Conservation (phyloP, 495 filamentous ascomycete genomes). For the Amorphotheca resinae region DNA sequence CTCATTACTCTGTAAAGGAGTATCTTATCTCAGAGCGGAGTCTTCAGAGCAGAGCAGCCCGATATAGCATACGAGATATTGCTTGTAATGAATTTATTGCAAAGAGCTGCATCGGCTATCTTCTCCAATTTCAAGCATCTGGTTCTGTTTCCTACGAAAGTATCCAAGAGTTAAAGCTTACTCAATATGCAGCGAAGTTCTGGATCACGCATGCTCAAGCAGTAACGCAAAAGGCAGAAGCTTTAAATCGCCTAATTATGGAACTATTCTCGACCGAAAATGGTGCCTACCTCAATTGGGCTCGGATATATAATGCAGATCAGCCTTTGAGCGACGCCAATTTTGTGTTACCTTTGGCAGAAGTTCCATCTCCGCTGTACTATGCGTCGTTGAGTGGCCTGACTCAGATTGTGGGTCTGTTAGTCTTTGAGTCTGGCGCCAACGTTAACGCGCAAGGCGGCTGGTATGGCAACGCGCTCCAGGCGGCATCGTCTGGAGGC, state of each 20-base stretch:
- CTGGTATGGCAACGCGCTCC: slow-evolving; percentile 9
- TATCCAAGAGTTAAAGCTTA: slow-evolving; percentile 13
- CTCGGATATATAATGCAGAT: slow-evolving; percentile 14
- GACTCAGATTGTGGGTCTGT: slow-evolving; percentile 1
- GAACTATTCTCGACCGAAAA: slow-evolving; percentile 3
- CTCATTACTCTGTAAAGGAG: slow-evolving; percentile 31
- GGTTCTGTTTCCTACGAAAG: slow-evolving; percentile 9
- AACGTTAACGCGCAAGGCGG: slow-evolving; percentile 15
- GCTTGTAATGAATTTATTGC: slow-evolving; percentile 15
- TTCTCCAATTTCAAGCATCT: slow-evolving; percentile 13
- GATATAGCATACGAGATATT: not conserved
- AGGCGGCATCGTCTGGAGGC: not conserved
- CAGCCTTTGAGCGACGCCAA: slow-evolving; percentile 1
- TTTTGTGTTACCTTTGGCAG: not conserved
- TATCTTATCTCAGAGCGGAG: slow-evolving; percentile 19
- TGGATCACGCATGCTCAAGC: slow-evolving; percentile 20
- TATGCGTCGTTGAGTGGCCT: slow-evolving; percentile 16
- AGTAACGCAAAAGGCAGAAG: not conserved
- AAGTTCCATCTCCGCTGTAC: slow-evolving; percentile 13
- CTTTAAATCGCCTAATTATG: slow-evolving; percentile 4
- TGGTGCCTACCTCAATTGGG: slow-evolving; percentile 13
- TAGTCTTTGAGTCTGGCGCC: slow-evolving; percentile 2
- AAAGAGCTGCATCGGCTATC: slow-evolving; percentile 23
- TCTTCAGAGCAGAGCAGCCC: not conserved
- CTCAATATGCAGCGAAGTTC: slow-evolving; percentile 20